Evolutionary conservation across 2,329 filamentous ascomycete genomes (phyloP).

Genomic region (Leptographium procerum): DNA sequence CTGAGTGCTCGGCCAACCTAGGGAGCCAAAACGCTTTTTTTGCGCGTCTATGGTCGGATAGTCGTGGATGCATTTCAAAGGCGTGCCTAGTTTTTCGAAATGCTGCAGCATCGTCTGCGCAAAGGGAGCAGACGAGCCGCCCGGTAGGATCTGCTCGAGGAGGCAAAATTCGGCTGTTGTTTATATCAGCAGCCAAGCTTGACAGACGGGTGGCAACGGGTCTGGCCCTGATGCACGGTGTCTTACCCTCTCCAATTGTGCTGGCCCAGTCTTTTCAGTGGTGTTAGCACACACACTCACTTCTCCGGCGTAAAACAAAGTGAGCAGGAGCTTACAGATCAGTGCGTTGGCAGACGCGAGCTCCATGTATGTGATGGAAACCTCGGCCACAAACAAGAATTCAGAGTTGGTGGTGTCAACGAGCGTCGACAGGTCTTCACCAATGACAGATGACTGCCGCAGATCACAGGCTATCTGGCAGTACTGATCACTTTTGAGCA

Average conservation of each 20-base stretch:
- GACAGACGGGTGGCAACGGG: too few relatives aligned
- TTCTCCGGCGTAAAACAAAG: background rate
- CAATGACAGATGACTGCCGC: slow-evolving; percentile 51
- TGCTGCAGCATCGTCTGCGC: slow-evolving; percentile 75
- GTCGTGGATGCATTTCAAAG: slow-evolving; percentile 59
- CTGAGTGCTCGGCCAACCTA: slow-evolving; percentile 56
- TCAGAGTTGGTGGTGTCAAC: slow-evolving; percentile 46
- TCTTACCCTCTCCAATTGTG: slow-evolving; percentile 53
- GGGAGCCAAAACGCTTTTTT: slow-evolving; percentile 49
- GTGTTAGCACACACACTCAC: background rate
- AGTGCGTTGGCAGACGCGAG: slow-evolving; percentile 59
- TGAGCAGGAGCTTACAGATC: slow-evolving; percentile 28
- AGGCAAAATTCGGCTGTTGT: slow-evolving; percentile 54
- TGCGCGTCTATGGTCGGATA: slow-evolving; percentile 62
- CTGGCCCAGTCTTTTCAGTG: slow-evolving; percentile 51
- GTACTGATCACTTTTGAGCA: slow-evolving; percentile 60
- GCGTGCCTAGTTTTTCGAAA: slow-evolving; percentile 69
- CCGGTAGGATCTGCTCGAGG: slow-evolving; percentile 75
- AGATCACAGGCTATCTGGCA: slow-evolving; percentile 74
- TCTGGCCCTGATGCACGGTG: background rate
- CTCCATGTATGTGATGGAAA: slow-evolving; percentile 86
- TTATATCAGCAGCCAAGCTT: background rate
- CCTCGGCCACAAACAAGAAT: slow-evolving; percentile 77
- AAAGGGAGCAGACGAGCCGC: slow-evolving; percentile 69
- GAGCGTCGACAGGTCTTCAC: slow-evolving; percentile 44